A percentile compares a stretch with the other conserved stretches of the same genome.
phyloP scores from a whole-genome alignment of 2,329 filamentous ascomycete genomes.

The Cytospora leucostoma region DNA sequence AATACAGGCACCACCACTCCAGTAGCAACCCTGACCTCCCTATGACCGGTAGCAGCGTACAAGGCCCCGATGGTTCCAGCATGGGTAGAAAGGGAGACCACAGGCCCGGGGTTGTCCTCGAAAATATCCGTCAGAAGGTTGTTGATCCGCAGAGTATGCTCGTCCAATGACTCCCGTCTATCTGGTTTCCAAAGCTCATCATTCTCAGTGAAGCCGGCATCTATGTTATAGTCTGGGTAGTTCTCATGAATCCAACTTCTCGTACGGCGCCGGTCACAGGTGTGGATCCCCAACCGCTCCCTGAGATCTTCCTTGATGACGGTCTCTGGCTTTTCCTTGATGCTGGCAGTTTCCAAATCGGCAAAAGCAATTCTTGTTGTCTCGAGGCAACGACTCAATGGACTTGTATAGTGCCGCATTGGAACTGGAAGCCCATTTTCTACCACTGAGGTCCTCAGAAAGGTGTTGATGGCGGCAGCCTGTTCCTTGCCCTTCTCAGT shows the following conservation, averaged over 20 bases:
- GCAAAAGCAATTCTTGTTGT: conserved; percentile 46
- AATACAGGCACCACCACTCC: conserved; percentile 2
- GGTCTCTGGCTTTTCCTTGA: conserved; percentile 45
- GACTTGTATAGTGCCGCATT: conserved; percentile 57
- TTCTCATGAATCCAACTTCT: conserved; percentile 49
- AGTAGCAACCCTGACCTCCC: conserved; percentile 1
- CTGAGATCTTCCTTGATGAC: conserved; percentile 60
- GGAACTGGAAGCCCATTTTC: conserved; percentile 54
- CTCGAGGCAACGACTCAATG: conserved; percentile 59
- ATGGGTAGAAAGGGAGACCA: conserved; percentile 55
- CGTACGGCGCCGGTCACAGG: conserved; percentile 58
- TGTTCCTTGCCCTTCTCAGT: conserved; percentile 55
- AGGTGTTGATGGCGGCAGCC: conserved; percentile 51
- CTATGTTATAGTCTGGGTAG: conserved; percentile 55
- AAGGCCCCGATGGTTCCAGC: conserved; percentile 44
- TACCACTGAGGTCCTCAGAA: conserved; percentile 51
- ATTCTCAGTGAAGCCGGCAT: conserved; percentile 55
- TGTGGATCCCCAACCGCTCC: conserved; percentile 62
- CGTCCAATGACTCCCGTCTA: conserved; percentile 49
- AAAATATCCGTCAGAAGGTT: conserved; percentile 51
- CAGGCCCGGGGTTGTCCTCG: conserved; percentile 39
- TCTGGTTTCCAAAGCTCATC: conserved; percentile 55
- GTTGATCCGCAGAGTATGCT: conserved; percentile 48
- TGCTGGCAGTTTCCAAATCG: neutral
- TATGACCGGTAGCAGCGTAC: conserved; percentile 8